Percentiles rank a stretch among this genome's conserved stretches.
Conservation (phyloP, 2,329 filamentous ascomycete genomes). For the Microcyclosporella mali region DNA sequence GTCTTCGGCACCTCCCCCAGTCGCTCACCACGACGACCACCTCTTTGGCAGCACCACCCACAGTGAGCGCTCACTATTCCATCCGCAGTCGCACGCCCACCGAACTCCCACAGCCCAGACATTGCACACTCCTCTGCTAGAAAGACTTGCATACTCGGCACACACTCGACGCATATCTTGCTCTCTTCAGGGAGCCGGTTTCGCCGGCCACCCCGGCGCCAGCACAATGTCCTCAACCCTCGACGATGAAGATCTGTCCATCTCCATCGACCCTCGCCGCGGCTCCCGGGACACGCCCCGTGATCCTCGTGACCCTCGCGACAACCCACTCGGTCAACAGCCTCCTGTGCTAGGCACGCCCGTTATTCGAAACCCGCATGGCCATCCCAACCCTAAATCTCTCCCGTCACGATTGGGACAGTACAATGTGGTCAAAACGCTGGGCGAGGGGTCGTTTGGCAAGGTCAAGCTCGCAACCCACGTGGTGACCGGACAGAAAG, state of each 20-base stretch:
- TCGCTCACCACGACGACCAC: neutral
- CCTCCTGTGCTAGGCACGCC: slow-evolving; percentile 24
- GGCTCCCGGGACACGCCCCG: slow-evolving; percentile 33
- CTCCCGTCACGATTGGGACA: slow-evolving; percentile 63
- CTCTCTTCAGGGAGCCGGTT: slow-evolving; percentile 7
- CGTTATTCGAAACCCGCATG: slow-evolving; percentile 19
- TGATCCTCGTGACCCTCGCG: no score
- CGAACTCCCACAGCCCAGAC: no score
- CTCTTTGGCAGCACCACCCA: neutral
- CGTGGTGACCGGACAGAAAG: slow-evolving; percentile 85
- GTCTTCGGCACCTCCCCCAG: neutral
- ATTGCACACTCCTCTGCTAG: no score
- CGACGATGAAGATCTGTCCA: slow-evolving; percentile 37
- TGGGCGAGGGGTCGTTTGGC: slow-evolving; percentile 95
- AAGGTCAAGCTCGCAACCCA: slow-evolving; percentile 98
- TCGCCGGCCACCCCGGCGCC: slow-evolving; percentile 9
- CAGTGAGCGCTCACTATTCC: no score
- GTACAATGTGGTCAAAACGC: slow-evolving; percentile 82
- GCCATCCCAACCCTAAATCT: slow-evolving; percentile 32
- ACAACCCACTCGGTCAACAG: no score
- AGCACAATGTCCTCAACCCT: slow-evolving; percentile 33
- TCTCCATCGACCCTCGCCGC: slow-evolving; percentile 32
- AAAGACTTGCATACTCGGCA: no score
- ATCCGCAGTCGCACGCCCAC: no score
- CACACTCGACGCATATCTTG: neutral